Evolutionary conservation across 805 yeast genomes (phyloP).

Genomic region (Starmerella riodocensis): DNA sequence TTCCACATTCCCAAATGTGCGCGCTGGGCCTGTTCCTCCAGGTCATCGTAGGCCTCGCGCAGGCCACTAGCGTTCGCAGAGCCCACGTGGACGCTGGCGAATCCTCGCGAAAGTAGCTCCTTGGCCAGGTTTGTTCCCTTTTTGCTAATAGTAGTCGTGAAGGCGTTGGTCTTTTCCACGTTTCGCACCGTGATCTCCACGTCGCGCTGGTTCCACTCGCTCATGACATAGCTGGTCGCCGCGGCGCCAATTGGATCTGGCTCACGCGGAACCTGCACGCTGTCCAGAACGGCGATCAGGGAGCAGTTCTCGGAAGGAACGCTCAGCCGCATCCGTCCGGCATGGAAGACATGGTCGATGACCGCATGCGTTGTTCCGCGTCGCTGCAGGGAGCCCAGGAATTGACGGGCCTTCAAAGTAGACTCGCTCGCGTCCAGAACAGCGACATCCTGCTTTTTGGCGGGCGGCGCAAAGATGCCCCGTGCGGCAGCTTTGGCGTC

Average conservation of each 20-base stretch:
- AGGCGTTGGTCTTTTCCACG: slow-evolving; percentile 67
- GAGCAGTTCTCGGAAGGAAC: slow-evolving; percentile 61
- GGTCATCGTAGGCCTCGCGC: slow-evolving; percentile 41
- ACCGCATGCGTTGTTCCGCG: slow-evolving; percentile 52
- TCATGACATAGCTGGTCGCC: slow-evolving; percentile 42
- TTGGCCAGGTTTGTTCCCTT: slow-evolving; percentile 34
- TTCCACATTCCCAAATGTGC: slow-evolving; percentile 55
- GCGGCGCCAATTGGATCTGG: slow-evolving; percentile 30
- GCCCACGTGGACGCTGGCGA: slow-evolving; percentile 49
- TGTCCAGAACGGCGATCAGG: slow-evolving; percentile 63
- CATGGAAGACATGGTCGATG: slow-evolving; percentile 60
- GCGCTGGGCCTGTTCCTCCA: slow-evolving; percentile 48
- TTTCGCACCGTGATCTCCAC: slow-evolving; percentile 56
- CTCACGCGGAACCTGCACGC: slow-evolving; percentile 39
- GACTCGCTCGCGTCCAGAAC: slow-evolving; percentile 71
- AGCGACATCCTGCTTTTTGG: slow-evolving; percentile 36
- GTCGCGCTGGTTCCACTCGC: slow-evolving; percentile 54
- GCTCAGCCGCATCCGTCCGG: slow-evolving; percentile 50
- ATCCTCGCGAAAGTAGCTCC: slow-evolving; percentile 47
- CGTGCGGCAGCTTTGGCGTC: slow-evolving; percentile 41
- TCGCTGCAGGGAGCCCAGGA: slow-evolving; percentile 53
- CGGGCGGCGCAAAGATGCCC: slow-evolving; percentile 43
- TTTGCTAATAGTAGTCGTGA: slow-evolving; percentile 55
- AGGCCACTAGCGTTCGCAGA: slow-evolving; percentile 48
- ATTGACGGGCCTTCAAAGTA: slow-evolving; percentile 57